These are phyloP conservation scores for Suillus luteus DNA, from an alignment of 768 basidiomycete species.

Conservation along the genomic window DNA sequence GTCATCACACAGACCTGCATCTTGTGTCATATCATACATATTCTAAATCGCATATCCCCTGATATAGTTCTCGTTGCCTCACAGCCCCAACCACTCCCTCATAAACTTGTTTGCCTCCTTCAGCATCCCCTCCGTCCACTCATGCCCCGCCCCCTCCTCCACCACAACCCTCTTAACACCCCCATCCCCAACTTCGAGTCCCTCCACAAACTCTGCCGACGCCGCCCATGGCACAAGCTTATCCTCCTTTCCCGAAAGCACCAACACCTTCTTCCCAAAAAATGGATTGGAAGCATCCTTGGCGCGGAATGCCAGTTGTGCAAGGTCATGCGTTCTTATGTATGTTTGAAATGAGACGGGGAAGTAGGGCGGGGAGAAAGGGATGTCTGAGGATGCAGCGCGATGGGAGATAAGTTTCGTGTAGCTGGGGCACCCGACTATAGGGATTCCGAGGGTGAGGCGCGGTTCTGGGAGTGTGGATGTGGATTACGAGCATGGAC, in stretches of 20 bases:
- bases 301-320: constrained; percentile 42
- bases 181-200: constrained; percentile 48
- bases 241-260: constrained; percentile 69
- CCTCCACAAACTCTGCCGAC: constrained; percentile 56
- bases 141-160: constrained; percentile 60
- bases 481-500: not conserved
- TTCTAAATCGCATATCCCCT: too few species aligned
- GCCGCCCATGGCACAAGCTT: constrained; percentile 67
- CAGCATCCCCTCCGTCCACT: constrained; percentile 63
- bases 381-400: constrained; percentile 47
- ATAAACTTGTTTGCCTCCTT: constrained; percentile 39
- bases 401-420: constrained; percentile 55
- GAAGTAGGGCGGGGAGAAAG: constrained; percentile 53
- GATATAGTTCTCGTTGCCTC: too few species aligned
- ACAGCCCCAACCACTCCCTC: constrained; percentile 23
- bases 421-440: constrained; percentile 76
- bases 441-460: constrained; percentile 47
- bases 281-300: constrained; percentile 54
- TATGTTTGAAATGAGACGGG: constrained; percentile 53
- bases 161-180: not conserved
- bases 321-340: constrained; percentile 51
- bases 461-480: constrained; percentile 41
- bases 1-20: too few species aligned
- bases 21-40: too few species aligned
- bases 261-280: constrained; percentile 70